A percentile compares a stretch with the other conserved stretches of the same genome.
Conservation (phyloP, 768 basidiomycete genomes). For the Tulasnella sp. region DNA sequence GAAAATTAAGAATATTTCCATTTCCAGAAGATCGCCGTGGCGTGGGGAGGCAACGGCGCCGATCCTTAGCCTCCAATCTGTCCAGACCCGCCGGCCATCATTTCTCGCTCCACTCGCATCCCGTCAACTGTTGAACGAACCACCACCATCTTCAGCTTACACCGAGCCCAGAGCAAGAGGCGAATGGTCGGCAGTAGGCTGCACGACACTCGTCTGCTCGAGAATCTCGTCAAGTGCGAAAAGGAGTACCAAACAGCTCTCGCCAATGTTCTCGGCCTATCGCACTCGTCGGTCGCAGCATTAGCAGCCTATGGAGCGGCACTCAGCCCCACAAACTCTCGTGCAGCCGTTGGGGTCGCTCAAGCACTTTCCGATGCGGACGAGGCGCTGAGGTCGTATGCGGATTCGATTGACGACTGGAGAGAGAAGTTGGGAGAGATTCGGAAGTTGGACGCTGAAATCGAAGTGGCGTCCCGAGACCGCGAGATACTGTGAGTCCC, state of each 20-base stretch:
- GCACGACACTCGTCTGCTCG: slow-evolving; percentile 69
- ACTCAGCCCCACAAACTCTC: slow-evolving; percentile 53
- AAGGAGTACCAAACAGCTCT: slow-evolving; percentile 68
- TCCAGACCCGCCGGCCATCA: neutral
- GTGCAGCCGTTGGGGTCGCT: slow-evolving; percentile 54
- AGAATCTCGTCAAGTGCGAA: slow-evolving; percentile 62
- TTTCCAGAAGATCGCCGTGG: neutral
- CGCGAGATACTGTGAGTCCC: slow-evolving; percentile 72
- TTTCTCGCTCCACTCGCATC: neutral
- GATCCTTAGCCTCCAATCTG: neutral
- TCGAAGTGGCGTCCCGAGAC: slow-evolving; percentile 65
- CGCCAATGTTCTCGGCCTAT: slow-evolving; percentile 53
- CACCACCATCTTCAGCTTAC: neutral
- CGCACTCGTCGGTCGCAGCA: slow-evolving; percentile 58
- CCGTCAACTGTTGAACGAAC: neutral
- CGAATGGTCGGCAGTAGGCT: slow-evolving; percentile 64
- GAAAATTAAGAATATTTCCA: neutral
- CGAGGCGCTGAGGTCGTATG: slow-evolving; percentile 63
- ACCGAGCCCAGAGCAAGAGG: neutral
- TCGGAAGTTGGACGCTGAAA: slow-evolving; percentile 68
- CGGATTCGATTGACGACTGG: slow-evolving; percentile 60
- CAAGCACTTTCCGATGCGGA: slow-evolving; percentile 61
- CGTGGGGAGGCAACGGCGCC: neutral
- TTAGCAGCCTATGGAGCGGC: slow-evolving; percentile 72
- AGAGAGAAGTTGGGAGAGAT: slow-evolving; percentile 56